phyloP scores from a whole-genome alignment of 2,329 filamentous ascomycete genomes.

The Orbilia brochopaga region DNA sequence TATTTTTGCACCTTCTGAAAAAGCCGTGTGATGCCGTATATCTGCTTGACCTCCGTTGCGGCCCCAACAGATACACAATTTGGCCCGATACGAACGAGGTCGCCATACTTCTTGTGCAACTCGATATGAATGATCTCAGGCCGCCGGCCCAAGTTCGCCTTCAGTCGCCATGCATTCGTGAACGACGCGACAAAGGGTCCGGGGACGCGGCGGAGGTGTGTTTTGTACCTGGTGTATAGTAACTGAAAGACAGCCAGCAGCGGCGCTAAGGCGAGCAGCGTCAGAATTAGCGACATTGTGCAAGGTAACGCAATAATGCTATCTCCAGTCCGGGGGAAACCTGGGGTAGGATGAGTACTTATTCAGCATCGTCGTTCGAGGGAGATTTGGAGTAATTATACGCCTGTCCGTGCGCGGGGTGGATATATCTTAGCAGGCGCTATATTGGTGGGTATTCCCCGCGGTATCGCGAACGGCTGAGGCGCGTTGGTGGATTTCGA shows the following conservation, averaged over 20 bases:
- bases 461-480: not conserved
- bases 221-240: conserved; percentile 31
- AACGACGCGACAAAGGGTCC: conserved; percentile 72
- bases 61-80: conserved; percentile 32
- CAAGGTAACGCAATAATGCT: not conserved
- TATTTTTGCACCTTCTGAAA: conserved; percentile 33
- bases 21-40: conserved; percentile 42
- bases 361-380: not conserved
- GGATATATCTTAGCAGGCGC: not conserved
- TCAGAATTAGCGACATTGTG: conserved; percentile 22
- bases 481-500: not conserved
- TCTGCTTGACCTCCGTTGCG: conserved; percentile 33
- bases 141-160: conserved; percentile 69
- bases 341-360: not conserved
- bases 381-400: conserved; percentile 20
- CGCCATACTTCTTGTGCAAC: conserved; percentile 74
- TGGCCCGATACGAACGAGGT: conserved; percentile 66
- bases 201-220: conserved; percentile 61
- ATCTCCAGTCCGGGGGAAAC: not conserved
- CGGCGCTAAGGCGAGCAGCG: conserved; percentile 8
- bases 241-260: conserved; percentile 14
- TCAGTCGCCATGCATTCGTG: conserved; percentile 77
- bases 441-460: conserved; percentile 38
- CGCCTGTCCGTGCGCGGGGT: conserved; percentile 6
- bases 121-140: conserved; percentile 72